Evolutionary conservation across 148 eudicot species (phyloP).

Genomic region (Chenopodium album): DNA sequence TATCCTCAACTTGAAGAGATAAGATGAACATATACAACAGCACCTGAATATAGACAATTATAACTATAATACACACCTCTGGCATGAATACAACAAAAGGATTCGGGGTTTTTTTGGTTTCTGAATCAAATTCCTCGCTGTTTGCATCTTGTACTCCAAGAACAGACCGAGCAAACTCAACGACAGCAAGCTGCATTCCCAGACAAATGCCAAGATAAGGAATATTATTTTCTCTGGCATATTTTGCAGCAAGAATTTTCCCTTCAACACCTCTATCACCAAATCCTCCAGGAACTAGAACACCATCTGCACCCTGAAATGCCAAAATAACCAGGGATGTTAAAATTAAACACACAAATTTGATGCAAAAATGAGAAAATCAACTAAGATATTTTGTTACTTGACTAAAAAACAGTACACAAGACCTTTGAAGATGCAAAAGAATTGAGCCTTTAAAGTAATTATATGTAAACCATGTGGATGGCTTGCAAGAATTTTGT

Average conservation of each 20-base stretch:
- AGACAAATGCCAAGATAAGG: conserved; percentile 94
- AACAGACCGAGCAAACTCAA: conserved; percentile 82
- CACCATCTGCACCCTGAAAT: conserved; percentile 78
- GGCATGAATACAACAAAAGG: conserved; percentile 95
- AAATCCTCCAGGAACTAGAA: conserved; percentile 98
- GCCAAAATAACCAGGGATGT: conserved; percentile 9
- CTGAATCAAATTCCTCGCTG: conserved; percentile 83
- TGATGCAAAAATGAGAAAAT: background rate
- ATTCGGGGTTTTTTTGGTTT: conserved; percentile 50
- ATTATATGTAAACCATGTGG: background rate
- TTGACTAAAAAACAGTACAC: background rate
- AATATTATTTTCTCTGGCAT: conserved; percentile 78
- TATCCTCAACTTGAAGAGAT: background rate
- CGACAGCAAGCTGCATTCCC: conserved; percentile 95
- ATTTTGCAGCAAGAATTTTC: conserved; percentile 88
- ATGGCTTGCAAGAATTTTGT: background rate
- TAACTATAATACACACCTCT: conserved; percentile 49
- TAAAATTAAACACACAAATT: background rate
- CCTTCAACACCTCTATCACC: conserved; percentile 99
- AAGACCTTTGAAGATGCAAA: background rate
- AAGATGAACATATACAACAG: background rate
- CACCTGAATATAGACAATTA: background rate
- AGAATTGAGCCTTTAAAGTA: background rate
- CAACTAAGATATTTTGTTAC: background rate
- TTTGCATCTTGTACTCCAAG: conserved; percentile 75